phyloP scores from a whole-genome alignment of 768 basidiomycete genomes.

The Boletus subcaerulescens region DNA sequence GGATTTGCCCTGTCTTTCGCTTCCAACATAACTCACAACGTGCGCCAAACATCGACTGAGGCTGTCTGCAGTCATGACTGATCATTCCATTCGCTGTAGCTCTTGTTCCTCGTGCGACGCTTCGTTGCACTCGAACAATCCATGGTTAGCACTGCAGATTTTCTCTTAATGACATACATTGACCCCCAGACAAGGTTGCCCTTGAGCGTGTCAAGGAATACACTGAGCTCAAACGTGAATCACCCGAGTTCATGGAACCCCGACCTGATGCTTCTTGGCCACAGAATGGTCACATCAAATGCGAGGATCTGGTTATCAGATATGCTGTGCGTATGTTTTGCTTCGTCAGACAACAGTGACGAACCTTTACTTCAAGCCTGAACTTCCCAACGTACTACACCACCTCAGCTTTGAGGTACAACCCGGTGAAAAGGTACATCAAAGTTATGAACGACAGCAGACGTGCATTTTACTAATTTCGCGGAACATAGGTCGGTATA shows the following conservation, averaged over 20 bases:
- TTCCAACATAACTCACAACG: slow-evolving; percentile 67
- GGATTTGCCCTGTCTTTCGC: slow-evolving; percentile 89
- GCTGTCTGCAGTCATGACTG: slow-evolving; percentile 5
- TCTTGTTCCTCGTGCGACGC: slow-evolving; percentile 71
- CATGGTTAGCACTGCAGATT: slow-evolving; percentile 54
- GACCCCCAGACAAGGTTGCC: slow-evolving; percentile 52
- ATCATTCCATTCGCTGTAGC: slow-evolving; percentile 29
- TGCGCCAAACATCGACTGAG: slow-evolving; percentile 21
- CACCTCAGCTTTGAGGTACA: slow-evolving; percentile 67
- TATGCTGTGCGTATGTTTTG: slow-evolving; percentile 56
- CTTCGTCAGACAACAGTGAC: slow-evolving; percentile 3
- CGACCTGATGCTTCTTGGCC: slow-evolving; percentile 84
- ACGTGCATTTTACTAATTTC: neutral
- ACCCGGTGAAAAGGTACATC: slow-evolving; percentile 69
- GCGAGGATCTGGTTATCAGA: slow-evolving; percentile 72
- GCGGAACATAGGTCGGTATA: slow-evolving; percentile 53
- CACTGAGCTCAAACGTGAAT: slow-evolving; percentile 73
- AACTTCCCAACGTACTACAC: slow-evolving; percentile 84
- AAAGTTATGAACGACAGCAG: neutral
- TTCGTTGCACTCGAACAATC: slow-evolving; percentile 90
- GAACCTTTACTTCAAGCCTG: slow-evolving; percentile 49
- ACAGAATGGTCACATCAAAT: slow-evolving; percentile 59
- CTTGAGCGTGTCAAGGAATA: slow-evolving; percentile 91
- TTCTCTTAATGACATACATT: neutral
- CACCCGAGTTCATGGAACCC: slow-evolving; percentile 82